Conservation (phyloP, 2,329 filamentous ascomycete species). For the Claviceps fusiformis region DNA sequence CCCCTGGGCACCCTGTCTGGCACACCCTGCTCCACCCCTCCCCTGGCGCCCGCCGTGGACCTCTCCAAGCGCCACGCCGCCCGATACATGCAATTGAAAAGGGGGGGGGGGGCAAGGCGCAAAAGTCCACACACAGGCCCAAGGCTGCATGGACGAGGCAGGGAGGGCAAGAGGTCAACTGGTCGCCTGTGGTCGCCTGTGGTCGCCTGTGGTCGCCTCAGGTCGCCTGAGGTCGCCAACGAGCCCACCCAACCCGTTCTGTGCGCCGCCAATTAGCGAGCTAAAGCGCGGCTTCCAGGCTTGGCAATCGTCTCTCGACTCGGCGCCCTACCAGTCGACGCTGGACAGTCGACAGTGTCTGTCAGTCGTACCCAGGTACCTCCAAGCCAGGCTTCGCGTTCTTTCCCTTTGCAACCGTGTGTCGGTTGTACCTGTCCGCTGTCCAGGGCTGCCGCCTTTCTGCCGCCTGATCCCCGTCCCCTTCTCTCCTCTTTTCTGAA, state of each 20-base stretch:
- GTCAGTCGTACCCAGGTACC: neutral
- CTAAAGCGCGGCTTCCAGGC: slow-evolving; percentile 9
- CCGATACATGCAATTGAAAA: neutral
- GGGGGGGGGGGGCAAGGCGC: neutral
- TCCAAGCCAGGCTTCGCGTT: neutral
- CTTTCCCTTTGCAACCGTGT: neutral
- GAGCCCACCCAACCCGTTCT: neutral
- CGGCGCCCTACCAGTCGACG: slow-evolving; percentile 1
- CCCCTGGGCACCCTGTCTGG: neutral
- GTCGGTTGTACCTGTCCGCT: neutral
- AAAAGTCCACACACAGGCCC: neutral
- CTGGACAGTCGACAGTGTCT: too few relatives aligned
- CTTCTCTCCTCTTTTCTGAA: neutral
- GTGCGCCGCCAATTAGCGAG: slow-evolving; percentile 7
- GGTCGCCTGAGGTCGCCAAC: neutral
- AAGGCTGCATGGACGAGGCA: neutral
- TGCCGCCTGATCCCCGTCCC: neutral
- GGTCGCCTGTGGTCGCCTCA: neutral
- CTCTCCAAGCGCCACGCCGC: slow-evolving; percentile 8
- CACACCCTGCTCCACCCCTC: neutral
- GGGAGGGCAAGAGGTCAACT: neutral
- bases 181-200: neutral
- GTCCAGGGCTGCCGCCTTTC: neutral
- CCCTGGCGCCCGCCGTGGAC: neutral
- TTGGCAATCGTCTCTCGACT: slow-evolving; percentile 9